Evolutionary conservation across 2,329 filamentous ascomycete genomes (phyloP), one percentile per base, ranked within the genome.

Genomic region (Ophiocordyceps camponoti-rufipedis): DNA sequence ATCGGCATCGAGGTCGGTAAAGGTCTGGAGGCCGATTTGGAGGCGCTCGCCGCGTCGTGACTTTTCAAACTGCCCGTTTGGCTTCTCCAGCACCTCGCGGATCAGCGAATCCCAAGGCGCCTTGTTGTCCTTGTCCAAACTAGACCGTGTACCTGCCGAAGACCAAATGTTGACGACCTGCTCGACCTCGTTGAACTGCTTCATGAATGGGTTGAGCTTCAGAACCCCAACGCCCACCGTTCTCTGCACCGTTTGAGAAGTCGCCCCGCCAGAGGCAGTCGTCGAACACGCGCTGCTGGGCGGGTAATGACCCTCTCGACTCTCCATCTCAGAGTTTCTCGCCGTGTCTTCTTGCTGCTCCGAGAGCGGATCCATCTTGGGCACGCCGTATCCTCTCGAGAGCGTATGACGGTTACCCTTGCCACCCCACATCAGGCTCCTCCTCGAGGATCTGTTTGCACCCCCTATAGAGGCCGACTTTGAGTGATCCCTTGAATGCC

Each of bases 81-180:
- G 70, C 57, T 79, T 89, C 14, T 80, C 75, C 53, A 87, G 69
- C n/a, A 94, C 62, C 43, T 83, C 79, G 33, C 74, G 71, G 46
- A 94, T 71, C 43, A 94, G 59, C 13, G 79, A 74, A 49, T 88
- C 77, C 73, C 83, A 89, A 13, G 79, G 81, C 42, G 82, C 70
- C 28, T 70, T 67, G 6, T 75, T 71, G 23, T 74, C 71, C 43
- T 69, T 72, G 43, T 83, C 75, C 13, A 74, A 67, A 5, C 64
- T 63, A 16, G 68, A 66, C 33, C 65, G 70, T 28, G 72, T 57
- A 2, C 71, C 67, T 39, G 35, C 35, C 1, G 82, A 75, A 1
- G 82, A 72, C 85, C 85, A 94, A 38, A 94, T 75, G 33, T 73
- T 79, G 46, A 94, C 68, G 1, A 83, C 72, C 48, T 86, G 81